These are phyloP conservation scores for Pseudophaeomoniella oleicola DNA, from an alignment of 2,329 filamentous ascomycete species.

Conservation along the genomic window DNA sequence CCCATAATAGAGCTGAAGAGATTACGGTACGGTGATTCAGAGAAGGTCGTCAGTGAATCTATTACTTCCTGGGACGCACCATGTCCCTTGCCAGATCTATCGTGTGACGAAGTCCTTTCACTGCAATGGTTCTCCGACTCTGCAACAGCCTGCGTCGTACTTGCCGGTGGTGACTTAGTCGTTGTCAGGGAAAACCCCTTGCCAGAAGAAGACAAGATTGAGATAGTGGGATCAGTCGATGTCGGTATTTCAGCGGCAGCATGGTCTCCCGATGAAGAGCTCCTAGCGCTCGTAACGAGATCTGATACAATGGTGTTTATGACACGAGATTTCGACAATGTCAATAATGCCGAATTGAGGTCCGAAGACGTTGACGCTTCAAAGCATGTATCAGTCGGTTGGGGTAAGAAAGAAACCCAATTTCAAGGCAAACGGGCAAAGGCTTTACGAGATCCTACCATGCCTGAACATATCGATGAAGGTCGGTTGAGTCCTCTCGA, in stretches of 20 bases:
- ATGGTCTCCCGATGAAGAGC: constrained; percentile 92
- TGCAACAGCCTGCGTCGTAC: constrained; percentile 61
- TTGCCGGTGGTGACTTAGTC: constrained; percentile 84
- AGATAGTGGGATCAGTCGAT: constrained; percentile 90
- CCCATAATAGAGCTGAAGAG: constrained; percentile 60
- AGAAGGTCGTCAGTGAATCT: constrained; percentile 25
- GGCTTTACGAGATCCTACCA: constrained; percentile 80
- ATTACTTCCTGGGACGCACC: constrained; percentile 85
- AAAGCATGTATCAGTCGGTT: constrained; percentile 89
- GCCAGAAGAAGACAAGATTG: constrained; percentile 61
- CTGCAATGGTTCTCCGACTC: constrained; percentile 79
- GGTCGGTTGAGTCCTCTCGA: constrained; percentile 64
- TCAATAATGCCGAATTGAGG: constrained; percentile 59
- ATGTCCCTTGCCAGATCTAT: constrained; percentile 60
- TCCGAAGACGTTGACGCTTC: constrained; percentile 70
- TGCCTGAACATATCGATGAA: constrained; percentile 82
- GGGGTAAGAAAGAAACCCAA: constrained; percentile 97
- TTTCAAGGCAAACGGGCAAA: constrained; percentile 84
- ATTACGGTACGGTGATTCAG: constrained; percentile 15
- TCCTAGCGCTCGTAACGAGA: constrained; percentile 70
- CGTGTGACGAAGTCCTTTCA: constrained; percentile 59
- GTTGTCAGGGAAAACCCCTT: constrained; percentile 60
- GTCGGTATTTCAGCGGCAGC: constrained; percentile 75
- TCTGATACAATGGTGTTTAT: constrained; percentile 74
- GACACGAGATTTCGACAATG: constrained; percentile 78